Evolutionary conservation across 768 basidiomycete species (phyloP), one percentile per base, ranked within the genome.

Genomic region (Serendipita sp.): DNA sequence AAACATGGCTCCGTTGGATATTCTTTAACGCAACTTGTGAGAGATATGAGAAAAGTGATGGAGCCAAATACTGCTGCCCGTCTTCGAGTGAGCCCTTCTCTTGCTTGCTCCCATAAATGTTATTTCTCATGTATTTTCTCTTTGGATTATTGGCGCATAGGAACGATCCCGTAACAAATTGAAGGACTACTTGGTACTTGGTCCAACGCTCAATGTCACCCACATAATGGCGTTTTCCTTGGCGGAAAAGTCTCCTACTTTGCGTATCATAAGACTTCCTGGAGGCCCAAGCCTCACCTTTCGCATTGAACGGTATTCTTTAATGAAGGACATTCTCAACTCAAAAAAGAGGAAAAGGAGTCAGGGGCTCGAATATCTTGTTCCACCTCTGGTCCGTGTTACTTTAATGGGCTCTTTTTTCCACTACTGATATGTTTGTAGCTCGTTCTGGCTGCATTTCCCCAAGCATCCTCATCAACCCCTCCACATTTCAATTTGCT

Each of bases 31-130:
- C 90, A 93, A 71, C 86, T 99, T 44, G 94, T 97, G 18, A 82
- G 89, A 65, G 95, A 99, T 76, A 77, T 96, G 71, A 80, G 96
- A 71, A 89, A 90, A 74, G 74, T 66, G 66, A 91, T 99, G 90
- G 96, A 99, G 73, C 96, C 96, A 66, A 92, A 97, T 71, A 99
- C 96, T 13, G 96, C 95, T 18, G 86, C 86, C 67, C 81, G 96
- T 60, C 80, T 99, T n/a, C 95, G 67, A 68, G 76, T 71, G 16
- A 10, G 77, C 77, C 38, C 32, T 62, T 58, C 24, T 38, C 44
- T 10, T 2, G 34, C 32, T 45, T 3, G 5, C 44, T 48, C 1
- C 53, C 53, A 35, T 60, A 47, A 28, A 32, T 54, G 13, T 28
- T 10, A 34, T 13, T 7, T 13, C 13, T 41, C 34, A 64, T 63